Evolutionary conservation across 257 asterid genomes (phyloP).

Genomic region (Knoxia roxburghii): DNA sequence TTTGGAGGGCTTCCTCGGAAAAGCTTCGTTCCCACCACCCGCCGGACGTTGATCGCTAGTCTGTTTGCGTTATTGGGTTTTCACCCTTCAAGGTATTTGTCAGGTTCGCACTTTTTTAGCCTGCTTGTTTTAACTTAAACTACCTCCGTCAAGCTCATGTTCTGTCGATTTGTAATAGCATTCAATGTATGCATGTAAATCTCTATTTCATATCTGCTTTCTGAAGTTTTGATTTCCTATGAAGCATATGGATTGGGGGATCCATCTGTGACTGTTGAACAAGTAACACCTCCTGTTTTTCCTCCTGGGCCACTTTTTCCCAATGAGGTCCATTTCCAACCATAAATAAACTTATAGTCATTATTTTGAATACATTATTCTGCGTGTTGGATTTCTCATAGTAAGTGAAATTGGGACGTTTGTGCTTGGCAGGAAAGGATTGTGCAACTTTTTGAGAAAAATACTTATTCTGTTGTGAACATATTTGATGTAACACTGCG

Average conservation of each 20-base stretch:
- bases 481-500: slow-evolving; percentile 87
- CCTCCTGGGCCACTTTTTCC: slow-evolving; percentile 79
- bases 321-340: slow-evolving; percentile 52
- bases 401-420: slow-evolving; percentile 45
- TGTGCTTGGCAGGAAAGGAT: slow-evolving; percentile 79
- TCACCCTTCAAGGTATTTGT: slow-evolving; percentile 68
- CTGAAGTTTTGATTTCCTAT: slow-evolving; percentile 8
- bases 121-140: slow-evolving; percentile 7
- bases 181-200: too few relatives aligned
- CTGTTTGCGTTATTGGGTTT: slow-evolving; percentile 41
- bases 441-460: slow-evolving; percentile 81
- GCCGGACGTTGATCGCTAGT: slow-evolving; percentile 59
- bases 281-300: slow-evolving; percentile 63
- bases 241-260: slow-evolving; percentile 92
- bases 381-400: slow-evolving; percentile 10
- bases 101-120: slow-evolving; percentile 57
- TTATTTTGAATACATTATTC: slow-evolving; percentile 22
- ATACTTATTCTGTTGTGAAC: slow-evolving; percentile 93
- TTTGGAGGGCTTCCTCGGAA: slow-evolving; percentile 28
- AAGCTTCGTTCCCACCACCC: slow-evolving; percentile 30
- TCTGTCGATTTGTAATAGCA: too few relatives aligned
- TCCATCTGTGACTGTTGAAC: slow-evolving; percentile 79
- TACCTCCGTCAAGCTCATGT: neutral
- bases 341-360: neutral
- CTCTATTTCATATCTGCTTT: neutral